Evolutionary conservation across 228 moss, liverwort and hornwort genomes (phyloP).

Genomic region (Sphagnum fallax): DNA sequence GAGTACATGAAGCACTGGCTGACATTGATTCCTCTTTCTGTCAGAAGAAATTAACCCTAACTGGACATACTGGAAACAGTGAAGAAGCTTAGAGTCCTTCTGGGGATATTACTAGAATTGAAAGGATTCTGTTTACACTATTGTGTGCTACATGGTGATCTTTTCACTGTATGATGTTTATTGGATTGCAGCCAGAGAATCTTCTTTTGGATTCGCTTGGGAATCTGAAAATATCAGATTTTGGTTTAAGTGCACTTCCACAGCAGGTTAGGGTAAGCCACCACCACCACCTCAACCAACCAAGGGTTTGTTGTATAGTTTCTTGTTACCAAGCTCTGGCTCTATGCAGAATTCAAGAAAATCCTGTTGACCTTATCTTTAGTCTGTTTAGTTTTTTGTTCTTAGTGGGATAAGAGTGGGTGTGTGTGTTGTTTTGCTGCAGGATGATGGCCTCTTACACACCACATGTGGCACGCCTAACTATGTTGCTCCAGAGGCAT

Average conservation of each 20-base stretch:
- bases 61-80: not conserved
- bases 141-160: not conserved
- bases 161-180: not conserved
- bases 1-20: too few species aligned
- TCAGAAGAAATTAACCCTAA: too few species aligned
- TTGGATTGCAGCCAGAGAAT: slow-evolving; percentile 83
- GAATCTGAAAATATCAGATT: slow-evolving; percentile 92
- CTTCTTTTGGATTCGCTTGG: slow-evolving; percentile 80
- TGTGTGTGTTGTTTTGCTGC: slow-evolving; percentile 30
- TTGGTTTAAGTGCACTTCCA: slow-evolving; percentile 95
- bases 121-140: too few species aligned
- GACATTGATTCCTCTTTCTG: too few species aligned
- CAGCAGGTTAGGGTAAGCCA: slow-evolving; percentile 88
- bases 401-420: slow-evolving; percentile 13
- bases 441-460: slow-evolving; percentile 96
- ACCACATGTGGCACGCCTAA: slow-evolving; percentile 99
- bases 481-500: slow-evolving; percentile 97
- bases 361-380: slow-evolving; percentile 1
- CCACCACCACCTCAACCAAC: slow-evolving; percentile 8
- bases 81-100: not conserved
- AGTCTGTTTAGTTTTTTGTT: not conserved
- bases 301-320: slow-evolving; percentile 6
- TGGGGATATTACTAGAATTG: not conserved
- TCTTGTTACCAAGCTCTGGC: slow-evolving; percentile 2
- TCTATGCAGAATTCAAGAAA: slow-evolving; percentile 6